phyloP scores from a whole-genome alignment of 371 early-diverging fungal genomes.

The Mortierella sp. region DNA sequence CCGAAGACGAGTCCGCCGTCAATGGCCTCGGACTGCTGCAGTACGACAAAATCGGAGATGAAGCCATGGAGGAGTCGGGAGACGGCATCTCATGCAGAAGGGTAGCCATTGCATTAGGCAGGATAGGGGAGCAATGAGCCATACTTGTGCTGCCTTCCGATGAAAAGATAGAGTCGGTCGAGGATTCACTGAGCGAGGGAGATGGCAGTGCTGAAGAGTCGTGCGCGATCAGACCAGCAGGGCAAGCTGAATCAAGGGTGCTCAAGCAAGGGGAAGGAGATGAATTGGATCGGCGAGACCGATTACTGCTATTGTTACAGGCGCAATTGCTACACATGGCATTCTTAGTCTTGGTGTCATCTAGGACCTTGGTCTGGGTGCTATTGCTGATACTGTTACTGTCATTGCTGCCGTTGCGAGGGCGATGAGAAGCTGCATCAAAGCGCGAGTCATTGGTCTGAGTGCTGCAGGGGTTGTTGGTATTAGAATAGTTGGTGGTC shows the following conservation, averaged over 20 bases:
- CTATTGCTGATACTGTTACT: conserved; percentile 5
- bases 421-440: not conserved
- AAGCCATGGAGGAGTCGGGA: conserved; percentile 18
- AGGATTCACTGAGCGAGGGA: conserved; percentile 43
- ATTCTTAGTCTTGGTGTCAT: not conserved
- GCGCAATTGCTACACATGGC: not conserved
- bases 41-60: conserved; percentile 26
- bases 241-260: conserved; percentile 42
- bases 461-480: not conserved
- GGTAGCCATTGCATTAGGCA: conserved; percentile 17
- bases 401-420: conserved; percentile 1
- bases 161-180: conserved; percentile 38
- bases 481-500: conserved; percentile 1
- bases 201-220: conserved; percentile 37
- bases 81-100: conserved; percentile 25
- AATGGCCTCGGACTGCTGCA: conserved; percentile 25
- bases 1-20: conserved; percentile 12
- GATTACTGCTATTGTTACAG: conserved; percentile 10
- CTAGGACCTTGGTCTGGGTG: not conserved
- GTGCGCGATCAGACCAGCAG: conserved; percentile 15
- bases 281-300: conserved; percentile 10
- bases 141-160: conserved; percentile 40
- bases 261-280: conserved; percentile 44
- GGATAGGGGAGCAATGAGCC: conserved; percentile 48
- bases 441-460: not conserved